Conservation (phyloP, 176 grass and related monocot species). For the Cenchrus fungigraminus region DNA sequence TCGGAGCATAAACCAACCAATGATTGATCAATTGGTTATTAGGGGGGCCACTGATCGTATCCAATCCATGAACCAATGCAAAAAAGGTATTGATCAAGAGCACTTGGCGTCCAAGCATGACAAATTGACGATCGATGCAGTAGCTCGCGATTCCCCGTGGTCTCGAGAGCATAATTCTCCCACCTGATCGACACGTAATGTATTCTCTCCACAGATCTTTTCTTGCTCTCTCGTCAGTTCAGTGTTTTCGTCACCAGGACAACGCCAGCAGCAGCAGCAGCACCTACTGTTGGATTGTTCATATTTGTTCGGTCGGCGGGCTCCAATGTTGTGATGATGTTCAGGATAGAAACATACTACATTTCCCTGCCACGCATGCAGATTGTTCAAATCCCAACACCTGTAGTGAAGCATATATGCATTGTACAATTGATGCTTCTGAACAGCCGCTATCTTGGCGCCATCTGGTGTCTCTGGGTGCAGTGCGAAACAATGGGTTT, state of each 20-base stretch:
- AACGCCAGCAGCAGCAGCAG: not conserved
- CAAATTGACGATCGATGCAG: not conserved
- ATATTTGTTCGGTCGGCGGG: not conserved
- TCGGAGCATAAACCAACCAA: too few species aligned
- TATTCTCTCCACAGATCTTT: not conserved
- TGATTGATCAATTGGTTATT: too few species aligned
- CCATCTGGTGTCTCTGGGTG: not conserved
- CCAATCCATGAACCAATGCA: too few species aligned
- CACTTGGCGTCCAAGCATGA: constrained; percentile 32
- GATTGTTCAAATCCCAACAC: not conserved
- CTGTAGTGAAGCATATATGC: not conserved
- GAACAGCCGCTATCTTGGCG: not conserved
- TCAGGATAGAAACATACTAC: not conserved
- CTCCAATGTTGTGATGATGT: not conserved
- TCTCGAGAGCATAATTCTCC: not conserved
- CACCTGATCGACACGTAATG: not conserved
- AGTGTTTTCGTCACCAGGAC: constrained; percentile 34
- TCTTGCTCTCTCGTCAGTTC: not conserved
- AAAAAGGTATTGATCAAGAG: too few species aligned
- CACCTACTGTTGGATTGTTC: not conserved
- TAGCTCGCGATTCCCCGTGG: not conserved
- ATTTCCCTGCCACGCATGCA: constrained; percentile 7
- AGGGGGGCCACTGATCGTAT: too few species aligned
- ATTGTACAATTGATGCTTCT: not conserved
- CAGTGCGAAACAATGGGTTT: not conserved